Percentiles rank a stretch among this genome's conserved stretches.
Conservation (phyloP, 257 asterid genomes). For the Jacaranda mimosifolia region DNA sequence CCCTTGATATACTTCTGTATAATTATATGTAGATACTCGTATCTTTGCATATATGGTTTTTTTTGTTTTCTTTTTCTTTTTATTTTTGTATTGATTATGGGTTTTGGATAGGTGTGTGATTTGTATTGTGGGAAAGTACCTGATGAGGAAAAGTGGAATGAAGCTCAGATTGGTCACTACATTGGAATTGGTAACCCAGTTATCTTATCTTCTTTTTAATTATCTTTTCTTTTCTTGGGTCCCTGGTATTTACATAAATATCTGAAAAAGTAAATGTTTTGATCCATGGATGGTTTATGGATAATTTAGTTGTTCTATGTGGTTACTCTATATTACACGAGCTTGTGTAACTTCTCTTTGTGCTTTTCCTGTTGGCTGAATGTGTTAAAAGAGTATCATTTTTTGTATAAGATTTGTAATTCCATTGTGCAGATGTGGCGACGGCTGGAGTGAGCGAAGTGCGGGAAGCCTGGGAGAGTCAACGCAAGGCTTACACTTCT, state of each 20-base stretch:
- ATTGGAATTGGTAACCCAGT: constrained; percentile 79
- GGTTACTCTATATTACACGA: neutral
- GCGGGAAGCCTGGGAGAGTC: constrained; percentile 94
- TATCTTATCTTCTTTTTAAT: neutral
- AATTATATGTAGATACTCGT: neutral
- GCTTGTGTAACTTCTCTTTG: neutral
- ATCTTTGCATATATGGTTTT: neutral
- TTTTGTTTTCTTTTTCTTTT: neutral
- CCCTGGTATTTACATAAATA: constrained; percentile 22
- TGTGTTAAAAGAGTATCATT: neutral
- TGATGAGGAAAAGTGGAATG: constrained; percentile 88
- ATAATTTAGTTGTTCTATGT: constrained; percentile 7
- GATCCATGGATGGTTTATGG: neutral
- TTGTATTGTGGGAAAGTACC: constrained; percentile 86
- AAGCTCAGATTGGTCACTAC: constrained; percentile 96
- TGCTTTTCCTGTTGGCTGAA: neutral
- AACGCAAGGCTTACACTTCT: constrained; percentile 83
- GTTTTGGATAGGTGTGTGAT: constrained; percentile 72
- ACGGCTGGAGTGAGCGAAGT: constrained; percentile 80
- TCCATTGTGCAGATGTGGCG: constrained; percentile 62
- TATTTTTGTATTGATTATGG: neutral
- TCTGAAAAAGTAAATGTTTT: neutral
- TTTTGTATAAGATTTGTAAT: constrained; percentile 11
- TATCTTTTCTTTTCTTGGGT: neutral
- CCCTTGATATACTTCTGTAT: too few relatives aligned